A percentile compares a stretch with the other conserved stretches of the same genome.
These are phyloP conservation scores for Pythium aphanidermatum DNA, from an alignment of 352 stramenopile species.

Conservation along the genomic window DNA sequence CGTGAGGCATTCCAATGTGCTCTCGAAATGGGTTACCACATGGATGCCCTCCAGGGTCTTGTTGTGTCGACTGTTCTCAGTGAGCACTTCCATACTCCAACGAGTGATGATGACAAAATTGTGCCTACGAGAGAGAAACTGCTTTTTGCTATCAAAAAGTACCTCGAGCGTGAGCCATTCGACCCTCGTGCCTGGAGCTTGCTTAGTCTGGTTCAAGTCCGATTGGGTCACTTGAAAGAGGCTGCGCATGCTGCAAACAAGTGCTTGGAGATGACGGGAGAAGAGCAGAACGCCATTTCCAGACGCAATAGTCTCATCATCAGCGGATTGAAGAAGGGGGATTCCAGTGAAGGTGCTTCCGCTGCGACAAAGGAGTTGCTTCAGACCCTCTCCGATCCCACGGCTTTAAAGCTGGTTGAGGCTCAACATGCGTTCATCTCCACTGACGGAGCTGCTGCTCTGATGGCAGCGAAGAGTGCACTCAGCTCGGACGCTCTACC, in stretches of 20 bases:
- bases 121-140: slow-evolving; percentile 9
- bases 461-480: background rate
- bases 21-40: slow-evolving; percentile 60
- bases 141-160: slow-evolving; percentile 72
- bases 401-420: too few species aligned
- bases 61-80: slow-evolving; percentile 24
- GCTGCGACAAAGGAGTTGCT: too few species aligned
- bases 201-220: slow-evolving; percentile 55
- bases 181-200: slow-evolving; percentile 54
- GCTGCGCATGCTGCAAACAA: slow-evolving; percentile 29
- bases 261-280: background rate
- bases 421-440: background rate
- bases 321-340: background rate
- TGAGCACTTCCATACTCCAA: slow-evolving; percentile 14
- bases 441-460: background rate
- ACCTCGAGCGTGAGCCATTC: slow-evolving; percentile 66
- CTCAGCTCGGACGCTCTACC: background rate
- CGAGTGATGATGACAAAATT: slow-evolving; percentile 11
- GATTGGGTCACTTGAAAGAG: slow-evolving; percentile 37
- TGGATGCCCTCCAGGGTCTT: slow-evolving; percentile 69
- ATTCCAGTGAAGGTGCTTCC: too few species aligned
- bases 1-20: slow-evolving; percentile 75
- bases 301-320: background rate
- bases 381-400: too few species aligned
- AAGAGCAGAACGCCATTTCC: background rate